Conservation (phyloP, 1,284 basidiomycete genomes). For the Trichosporon sp. region DNA sequence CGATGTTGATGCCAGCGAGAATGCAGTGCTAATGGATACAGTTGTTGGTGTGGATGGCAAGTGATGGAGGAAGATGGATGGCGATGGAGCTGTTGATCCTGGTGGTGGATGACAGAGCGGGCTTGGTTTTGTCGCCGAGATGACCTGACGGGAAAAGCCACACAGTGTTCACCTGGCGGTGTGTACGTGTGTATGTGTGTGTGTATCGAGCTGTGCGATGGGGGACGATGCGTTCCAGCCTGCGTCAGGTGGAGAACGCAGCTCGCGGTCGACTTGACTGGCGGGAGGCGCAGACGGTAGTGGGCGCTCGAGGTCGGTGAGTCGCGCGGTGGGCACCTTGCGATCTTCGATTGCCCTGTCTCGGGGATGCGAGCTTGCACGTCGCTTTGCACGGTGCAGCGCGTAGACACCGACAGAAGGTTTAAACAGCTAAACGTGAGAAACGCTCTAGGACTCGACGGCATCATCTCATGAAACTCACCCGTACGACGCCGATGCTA, state of each 20-base stretch:
- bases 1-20: conserved; percentile 8
- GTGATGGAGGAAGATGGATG: conserved; percentile 15
- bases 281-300: conserved; percentile 7
- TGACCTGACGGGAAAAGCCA: background rate
- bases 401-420: conserved; percentile 1
- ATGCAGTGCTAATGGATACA: conserved; percentile 21
- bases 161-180: background rate
- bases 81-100: conserved; percentile 11
- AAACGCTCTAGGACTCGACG: conserved; percentile 5
- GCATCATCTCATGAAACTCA: conserved; percentile 1
- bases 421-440: conserved; percentile 11
- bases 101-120: conserved; percentile 5
- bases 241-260: background rate
- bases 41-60: conserved; percentile 14
- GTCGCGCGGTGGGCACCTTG: background rate
- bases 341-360: conserved; percentile 12
- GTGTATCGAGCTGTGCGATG: conserved; percentile 2
- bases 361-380: conserved; percentile 7
- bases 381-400: background rate
- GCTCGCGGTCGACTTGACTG: background rate
- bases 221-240: background rate
- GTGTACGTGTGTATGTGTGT: conserved; percentile 6
- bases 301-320: background rate
- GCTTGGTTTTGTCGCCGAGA: conserved; percentile 13
- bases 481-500: conserved; percentile 15